Evolutionary conservation across 306 rosid species (phyloP).

Genomic region (Vachellia pachyceras): DNA sequence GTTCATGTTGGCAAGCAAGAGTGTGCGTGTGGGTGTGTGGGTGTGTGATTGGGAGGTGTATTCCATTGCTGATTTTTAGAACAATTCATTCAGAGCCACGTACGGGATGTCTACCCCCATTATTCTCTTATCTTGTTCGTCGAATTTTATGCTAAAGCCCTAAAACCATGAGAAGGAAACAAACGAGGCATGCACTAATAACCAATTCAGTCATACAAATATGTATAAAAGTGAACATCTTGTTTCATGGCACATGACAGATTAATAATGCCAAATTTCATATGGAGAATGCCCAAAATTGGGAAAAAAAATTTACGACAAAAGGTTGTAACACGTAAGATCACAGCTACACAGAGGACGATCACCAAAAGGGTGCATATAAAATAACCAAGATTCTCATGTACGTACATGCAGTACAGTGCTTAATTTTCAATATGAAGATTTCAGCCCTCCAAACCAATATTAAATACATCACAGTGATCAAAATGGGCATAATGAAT

Average conservation of each 20-base stretch:
- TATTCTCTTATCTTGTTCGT: too few species aligned
- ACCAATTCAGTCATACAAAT: too few species aligned
- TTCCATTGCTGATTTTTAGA: too few species aligned
- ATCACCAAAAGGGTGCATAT: neutral
- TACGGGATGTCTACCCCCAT: too few species aligned
- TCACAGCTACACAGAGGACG: neutral
- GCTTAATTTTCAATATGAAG: neutral
- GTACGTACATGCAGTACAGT: neutral
- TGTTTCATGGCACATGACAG: neutral
- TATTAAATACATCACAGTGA: neutral
- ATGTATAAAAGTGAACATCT: neutral
- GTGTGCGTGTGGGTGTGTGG: too few species aligned
- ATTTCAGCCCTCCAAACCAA: neutral
- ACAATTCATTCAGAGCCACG: too few species aligned
- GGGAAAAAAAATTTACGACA: neutral
- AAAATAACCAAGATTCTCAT: constrained; percentile 8
- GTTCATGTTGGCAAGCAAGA: too few species aligned
- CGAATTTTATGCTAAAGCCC: too few species aligned
- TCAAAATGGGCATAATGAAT: neutral
- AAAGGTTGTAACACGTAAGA: neutral
- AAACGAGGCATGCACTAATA: too few species aligned
- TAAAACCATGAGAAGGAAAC: too few species aligned
- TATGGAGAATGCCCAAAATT: neutral
- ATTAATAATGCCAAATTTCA: neutral
- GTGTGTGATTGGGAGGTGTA: too few species aligned